Evolutionary conservation across 257 asterid species (phyloP).

Genomic region (Solanum chmielewskii): DNA sequence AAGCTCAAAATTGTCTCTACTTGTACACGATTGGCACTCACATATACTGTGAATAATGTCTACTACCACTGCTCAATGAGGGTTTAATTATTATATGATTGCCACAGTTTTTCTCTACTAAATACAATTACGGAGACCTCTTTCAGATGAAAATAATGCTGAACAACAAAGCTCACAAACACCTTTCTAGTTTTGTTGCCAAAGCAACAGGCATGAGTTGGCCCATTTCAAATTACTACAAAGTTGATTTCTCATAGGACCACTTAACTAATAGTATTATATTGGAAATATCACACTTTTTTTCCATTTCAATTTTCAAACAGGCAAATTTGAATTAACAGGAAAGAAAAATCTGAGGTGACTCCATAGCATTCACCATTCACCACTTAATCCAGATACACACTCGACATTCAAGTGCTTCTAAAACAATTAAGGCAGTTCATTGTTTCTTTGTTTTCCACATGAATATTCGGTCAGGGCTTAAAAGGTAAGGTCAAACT

Average conservation of each 20-base stretch:
- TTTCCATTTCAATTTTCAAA: neutral
- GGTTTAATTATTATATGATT: neutral
- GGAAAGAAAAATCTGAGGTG: neutral
- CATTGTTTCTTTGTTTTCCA: conserved; percentile 47
- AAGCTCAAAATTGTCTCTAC: neutral
- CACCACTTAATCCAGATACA: neutral
- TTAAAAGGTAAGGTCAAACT: conserved; percentile 26
- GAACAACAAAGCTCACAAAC: neutral
- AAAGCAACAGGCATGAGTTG: neutral
- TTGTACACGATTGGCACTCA: neutral
- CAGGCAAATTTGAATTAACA: neutral
- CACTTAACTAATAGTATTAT: neutral
- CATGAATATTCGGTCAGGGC: conserved; percentile 37
- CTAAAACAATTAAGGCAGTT: conserved; percentile 80
- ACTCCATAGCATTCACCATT: neutral
- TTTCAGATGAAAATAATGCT: neutral
- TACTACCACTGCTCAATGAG: neutral
- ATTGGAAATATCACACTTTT: too few relatives aligned
- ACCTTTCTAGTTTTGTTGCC: neutral
- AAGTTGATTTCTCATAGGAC: neutral
- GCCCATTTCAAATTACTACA: neutral
- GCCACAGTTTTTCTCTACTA: neutral
- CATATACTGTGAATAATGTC: neutral
- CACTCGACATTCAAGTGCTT: conserved; percentile 31
- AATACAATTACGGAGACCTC: neutral